Conservation (phyloP, 352 stramenopile genomes). For the Pythium oligandrum region DNA sequence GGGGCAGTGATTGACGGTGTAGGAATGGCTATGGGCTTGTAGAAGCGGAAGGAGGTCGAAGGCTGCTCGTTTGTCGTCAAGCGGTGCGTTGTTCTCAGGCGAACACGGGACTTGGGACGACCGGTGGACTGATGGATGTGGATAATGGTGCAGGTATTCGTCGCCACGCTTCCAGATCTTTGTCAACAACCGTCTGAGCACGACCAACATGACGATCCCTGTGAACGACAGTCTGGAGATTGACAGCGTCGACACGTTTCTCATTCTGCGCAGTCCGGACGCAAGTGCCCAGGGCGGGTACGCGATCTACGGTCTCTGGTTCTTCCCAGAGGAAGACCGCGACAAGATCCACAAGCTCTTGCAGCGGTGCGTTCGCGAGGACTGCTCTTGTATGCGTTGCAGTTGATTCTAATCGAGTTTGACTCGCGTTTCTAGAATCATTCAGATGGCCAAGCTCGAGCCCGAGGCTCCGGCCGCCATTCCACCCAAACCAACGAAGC, state of each 20-base stretch:
- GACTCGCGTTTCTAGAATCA: conserved; percentile 34
- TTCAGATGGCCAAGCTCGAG: conserved; percentile 41
- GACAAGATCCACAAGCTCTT: conserved; percentile 74
- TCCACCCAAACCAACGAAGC: background rate
- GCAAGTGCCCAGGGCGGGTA: conserved; percentile 31
- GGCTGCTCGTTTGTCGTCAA: conserved; percentile 85
- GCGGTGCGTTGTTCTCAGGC: conserved; percentile 24
- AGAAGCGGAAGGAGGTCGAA: conserved; percentile 87
- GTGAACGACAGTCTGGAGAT: conserved; percentile 70
- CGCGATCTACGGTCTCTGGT: conserved; percentile 85
- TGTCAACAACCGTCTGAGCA: conserved; percentile 88
- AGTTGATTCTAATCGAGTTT: conserved; percentile 6
- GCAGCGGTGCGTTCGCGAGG: conserved; percentile 35
- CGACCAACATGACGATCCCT: conserved; percentile 79
- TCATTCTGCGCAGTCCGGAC: conserved; percentile 73
- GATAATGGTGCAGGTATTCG: conserved; percentile 35
- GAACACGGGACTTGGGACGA: too few relatives aligned
- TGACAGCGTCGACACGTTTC: conserved; percentile 80
- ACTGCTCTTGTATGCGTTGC: too few relatives aligned
- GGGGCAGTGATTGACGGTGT: background rate
- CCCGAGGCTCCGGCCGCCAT: too few relatives aligned
- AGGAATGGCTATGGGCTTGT: conserved; percentile 4
- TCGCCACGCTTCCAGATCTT: conserved; percentile 81
- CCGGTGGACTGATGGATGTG: background rate
- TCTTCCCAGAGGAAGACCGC: conserved; percentile 83